Conservation (phyloP, 176 grass and related monocot genomes). For the Eremochloa ophiuroides region DNA sequence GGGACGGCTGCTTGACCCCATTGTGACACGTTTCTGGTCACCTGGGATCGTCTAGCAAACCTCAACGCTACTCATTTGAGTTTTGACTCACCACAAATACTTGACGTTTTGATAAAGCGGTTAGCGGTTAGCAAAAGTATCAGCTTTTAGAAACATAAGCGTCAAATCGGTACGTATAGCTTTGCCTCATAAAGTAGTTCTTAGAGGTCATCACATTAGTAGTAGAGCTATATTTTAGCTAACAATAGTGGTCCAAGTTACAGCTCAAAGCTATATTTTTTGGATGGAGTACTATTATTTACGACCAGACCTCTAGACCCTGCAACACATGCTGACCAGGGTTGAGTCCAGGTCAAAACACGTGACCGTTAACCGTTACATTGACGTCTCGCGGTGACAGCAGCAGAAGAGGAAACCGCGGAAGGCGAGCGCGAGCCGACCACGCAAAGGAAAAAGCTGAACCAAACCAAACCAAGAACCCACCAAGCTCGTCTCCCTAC, state of each 20-base stretch:
- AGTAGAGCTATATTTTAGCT: too few relatives aligned
- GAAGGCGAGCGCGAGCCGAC: not conserved
- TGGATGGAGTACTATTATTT: too few relatives aligned
- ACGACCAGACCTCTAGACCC: not conserved
- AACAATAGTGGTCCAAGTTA: not conserved
- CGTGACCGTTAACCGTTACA: constrained; percentile 21
- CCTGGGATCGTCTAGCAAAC: not conserved
- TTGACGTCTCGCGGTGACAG: not conserved
- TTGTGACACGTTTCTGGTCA: not conserved
- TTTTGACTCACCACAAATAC: too few relatives aligned
- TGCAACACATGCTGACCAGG: not conserved
- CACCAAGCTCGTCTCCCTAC: not conserved
- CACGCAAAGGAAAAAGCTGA: constrained; percentile 8
- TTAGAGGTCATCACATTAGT: too few relatives aligned
- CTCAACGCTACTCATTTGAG: not conserved
- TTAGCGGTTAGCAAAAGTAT: too few relatives aligned
- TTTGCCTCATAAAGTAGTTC: too few relatives aligned
- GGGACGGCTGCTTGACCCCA: not conserved
- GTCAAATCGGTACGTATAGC: too few relatives aligned
- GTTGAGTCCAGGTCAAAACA: not conserved
- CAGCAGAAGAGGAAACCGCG: not conserved
- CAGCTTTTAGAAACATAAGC: too few relatives aligned
- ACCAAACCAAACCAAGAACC: constrained; percentile 1
- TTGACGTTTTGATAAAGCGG: not conserved
- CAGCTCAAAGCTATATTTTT: too few relatives aligned